These are phyloP conservation scores for Mariannaea elegans DNA, from an alignment of 2,329 filamentous ascomycete genomes.

Conservation along the genomic window DNA sequence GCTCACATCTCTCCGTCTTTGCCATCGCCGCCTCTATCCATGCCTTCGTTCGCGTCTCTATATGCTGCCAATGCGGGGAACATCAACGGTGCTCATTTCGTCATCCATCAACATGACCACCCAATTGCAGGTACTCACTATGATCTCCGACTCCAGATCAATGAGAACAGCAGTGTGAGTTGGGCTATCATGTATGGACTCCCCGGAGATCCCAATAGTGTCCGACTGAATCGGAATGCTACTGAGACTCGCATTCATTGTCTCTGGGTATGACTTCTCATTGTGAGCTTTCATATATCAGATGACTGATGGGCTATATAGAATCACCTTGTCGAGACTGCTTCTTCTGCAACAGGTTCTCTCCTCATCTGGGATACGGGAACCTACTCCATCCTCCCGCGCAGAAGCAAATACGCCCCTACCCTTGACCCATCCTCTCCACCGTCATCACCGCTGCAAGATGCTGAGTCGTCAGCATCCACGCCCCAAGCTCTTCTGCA, in stretches of 20 bases:
- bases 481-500: conserved; percentile 59
- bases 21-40: conserved; percentile 43
- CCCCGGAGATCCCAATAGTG: conserved; percentile 65
- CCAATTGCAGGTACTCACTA: conserved; percentile 74
- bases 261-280: conserved; percentile 56
- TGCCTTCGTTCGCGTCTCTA: conserved; percentile 47
- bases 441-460: conserved; percentile 26
- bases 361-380: conserved; percentile 72
- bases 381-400: conserved; percentile 63
- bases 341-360: conserved; percentile 61
- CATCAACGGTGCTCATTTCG: conserved; percentile 62
- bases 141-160: conserved; percentile 76
- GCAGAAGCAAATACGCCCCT: conserved; percentile 45
- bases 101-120: conserved; percentile 79
- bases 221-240: conserved; percentile 64
- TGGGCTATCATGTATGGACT: conserved; percentile 72
- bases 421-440: conserved; percentile 42
- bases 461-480: conserved; percentile 6
- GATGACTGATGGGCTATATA: conserved; percentile 32
- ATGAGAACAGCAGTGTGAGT: conserved; percentile 70
- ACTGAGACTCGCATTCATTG: conserved; percentile 70
- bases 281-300: not conserved
- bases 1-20: conserved; percentile 37
- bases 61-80: conserved; percentile 47
- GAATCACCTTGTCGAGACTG: conserved; percentile 71